phyloP scores from a whole-genome alignment of 1,284 basidiomycete species.

The Tylopilus sp. region DNA sequence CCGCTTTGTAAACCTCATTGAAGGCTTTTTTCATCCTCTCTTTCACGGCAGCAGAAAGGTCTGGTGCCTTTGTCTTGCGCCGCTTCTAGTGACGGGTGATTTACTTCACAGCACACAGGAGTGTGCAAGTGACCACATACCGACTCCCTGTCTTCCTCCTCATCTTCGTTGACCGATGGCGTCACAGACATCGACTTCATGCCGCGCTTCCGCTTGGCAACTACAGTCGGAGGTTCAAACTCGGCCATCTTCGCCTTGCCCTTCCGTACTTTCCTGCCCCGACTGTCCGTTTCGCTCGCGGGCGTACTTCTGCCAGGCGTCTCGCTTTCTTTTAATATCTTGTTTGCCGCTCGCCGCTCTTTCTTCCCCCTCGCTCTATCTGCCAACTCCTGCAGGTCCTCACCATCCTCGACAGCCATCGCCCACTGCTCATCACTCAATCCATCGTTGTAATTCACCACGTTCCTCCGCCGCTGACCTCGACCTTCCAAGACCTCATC shows the following conservation, averaged over 20 bases:
- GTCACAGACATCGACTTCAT: conserved; percentile 73
- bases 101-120: not conserved
- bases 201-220: conserved; percentile 67
- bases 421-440: conserved; percentile 94
- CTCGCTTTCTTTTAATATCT: conserved; percentile 50
- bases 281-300: conserved; percentile 55
- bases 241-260: conserved; percentile 58
- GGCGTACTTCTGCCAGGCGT: conserved; percentile 58
- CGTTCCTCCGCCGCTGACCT: conserved; percentile 78
- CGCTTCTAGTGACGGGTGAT: conserved; percentile 59
- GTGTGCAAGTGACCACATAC: conserved; percentile 39
- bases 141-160: conserved; percentile 62
- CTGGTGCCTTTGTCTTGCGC: conserved; percentile 60
- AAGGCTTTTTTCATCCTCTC: conserved; percentile 86
- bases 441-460: conserved; percentile 94
- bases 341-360: conserved; percentile 53
- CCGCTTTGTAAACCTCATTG: conserved; percentile 77
- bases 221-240: conserved; percentile 47
- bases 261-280: conserved; percentile 62
- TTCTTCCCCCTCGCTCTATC: conserved; percentile 62
- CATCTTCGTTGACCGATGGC: conserved; percentile 69
- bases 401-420: conserved; percentile 84
- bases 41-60: conserved; percentile 52
- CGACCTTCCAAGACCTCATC: conserved; percentile 76
- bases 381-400: conserved; percentile 76